Percentiles rank a stretch among this genome's conserved stretches.
phyloP scores from a whole-genome alignment of 2,329 filamentous ascomycete genomes.

The Clarireedia homoeocarpa region DNA sequence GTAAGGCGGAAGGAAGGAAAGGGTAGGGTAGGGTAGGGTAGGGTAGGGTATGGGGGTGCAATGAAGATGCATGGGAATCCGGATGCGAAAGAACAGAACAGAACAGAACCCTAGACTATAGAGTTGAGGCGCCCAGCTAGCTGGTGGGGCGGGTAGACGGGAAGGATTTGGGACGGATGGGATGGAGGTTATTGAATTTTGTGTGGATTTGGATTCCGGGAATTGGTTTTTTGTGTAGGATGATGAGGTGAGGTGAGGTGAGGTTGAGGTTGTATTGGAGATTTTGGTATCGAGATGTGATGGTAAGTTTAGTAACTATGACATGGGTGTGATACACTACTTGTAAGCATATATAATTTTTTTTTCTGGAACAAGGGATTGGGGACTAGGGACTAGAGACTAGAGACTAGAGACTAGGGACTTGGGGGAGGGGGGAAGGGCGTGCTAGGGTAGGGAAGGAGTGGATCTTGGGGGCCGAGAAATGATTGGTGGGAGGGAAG shows the following conservation, averaged over 20 bases:
- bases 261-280: neutral
- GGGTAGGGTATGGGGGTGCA: no score
- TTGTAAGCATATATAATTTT: neutral
- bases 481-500: neutral
- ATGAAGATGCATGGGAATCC: no score
- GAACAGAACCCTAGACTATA: no score
- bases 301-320: no score
- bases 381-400: neutral
- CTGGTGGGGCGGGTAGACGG: neutral
- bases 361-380: neutral
- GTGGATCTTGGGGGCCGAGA: neutral
- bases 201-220: neutral
- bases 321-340: neutral
- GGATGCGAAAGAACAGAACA: no score
- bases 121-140: no score
- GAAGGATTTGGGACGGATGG: neutral
- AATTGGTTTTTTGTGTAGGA: neutral
- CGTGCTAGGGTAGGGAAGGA: neutral
- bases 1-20: neutral
- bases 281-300: no score
- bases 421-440: neutral
- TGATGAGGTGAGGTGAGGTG: neutral
- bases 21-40: neutral
- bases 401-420: neutral
- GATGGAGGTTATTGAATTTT: neutral